phyloP scores from a whole-genome alignment of 495 filamentous ascomycete genomes.

The Annulohypoxylon maeteangense region DNA sequence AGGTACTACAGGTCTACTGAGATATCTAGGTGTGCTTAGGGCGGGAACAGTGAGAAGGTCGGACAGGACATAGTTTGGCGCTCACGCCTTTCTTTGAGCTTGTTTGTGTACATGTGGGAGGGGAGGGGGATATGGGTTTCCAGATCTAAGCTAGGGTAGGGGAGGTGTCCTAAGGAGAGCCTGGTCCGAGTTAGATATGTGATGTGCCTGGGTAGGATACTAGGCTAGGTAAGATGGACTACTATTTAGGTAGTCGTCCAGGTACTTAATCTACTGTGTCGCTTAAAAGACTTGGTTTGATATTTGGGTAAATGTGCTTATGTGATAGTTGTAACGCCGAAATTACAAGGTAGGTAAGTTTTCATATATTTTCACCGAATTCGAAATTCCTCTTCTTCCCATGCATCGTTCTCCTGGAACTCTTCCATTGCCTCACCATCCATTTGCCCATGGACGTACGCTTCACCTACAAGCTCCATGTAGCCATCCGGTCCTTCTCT shows the following conservation, averaged over 20 bases:
- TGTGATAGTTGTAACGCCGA: not conserved
- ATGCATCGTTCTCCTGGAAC: not conserved
- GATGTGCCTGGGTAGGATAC: not conserved
- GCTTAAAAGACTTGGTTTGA: not conserved
- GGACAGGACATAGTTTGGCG: constrained; percentile 2
- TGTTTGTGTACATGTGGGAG: not conserved
- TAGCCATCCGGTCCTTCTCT: not conserved
- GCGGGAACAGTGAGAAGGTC: too few species aligned
- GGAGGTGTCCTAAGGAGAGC: not conserved
- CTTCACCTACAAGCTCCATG: not conserved
- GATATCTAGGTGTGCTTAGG: not conserved
- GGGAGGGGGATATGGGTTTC: not conserved
- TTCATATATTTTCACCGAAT: not conserved
- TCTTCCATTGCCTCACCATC: not conserved
- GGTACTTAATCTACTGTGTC: not conserved
- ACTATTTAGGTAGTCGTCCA: not conserved
- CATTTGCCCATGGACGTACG: not conserved
- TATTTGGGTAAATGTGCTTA: not conserved
- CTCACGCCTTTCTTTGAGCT: not conserved
- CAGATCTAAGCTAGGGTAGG: not conserved
- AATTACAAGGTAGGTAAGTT: not conserved
- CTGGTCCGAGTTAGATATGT: constrained; percentile 2
- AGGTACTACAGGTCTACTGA: not conserved
- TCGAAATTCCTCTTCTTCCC: not conserved
- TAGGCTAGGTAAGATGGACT: not conserved